Conservation (phyloP, 2,329 filamentous ascomycete genomes). For the Cladobotryum protrusum region DNA sequence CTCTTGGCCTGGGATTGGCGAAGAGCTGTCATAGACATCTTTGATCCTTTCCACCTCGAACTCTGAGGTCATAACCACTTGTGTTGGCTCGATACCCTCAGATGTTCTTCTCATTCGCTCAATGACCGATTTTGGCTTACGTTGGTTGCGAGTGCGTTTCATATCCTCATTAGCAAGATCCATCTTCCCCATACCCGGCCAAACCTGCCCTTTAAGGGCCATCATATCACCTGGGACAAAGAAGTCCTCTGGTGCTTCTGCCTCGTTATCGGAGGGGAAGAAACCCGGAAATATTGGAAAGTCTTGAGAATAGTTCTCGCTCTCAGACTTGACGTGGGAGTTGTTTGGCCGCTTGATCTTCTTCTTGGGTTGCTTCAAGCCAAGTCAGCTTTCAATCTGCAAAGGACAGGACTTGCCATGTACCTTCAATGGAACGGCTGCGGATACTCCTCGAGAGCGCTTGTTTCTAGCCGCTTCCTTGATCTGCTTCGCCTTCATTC, state of each 20-base stretch:
- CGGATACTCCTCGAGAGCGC: conserved; percentile 24
- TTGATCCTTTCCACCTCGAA: conserved; percentile 46
- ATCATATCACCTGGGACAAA: conserved; percentile 24
- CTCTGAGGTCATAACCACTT: conserved; percentile 55
- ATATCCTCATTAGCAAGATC: conserved; percentile 70
- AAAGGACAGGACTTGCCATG: background rate
- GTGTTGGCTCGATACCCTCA: conserved; percentile 54
- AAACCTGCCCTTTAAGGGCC: conserved; percentile 63
- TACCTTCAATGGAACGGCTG: conserved; percentile 19
- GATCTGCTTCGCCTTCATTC: conserved; percentile 69
- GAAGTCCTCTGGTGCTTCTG: conserved; percentile 23
- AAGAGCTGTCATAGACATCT: conserved; percentile 56
- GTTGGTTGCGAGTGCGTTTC: conserved; percentile 70
- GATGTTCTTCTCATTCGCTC: conserved; percentile 60
- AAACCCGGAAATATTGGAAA: conserved; percentile 24
- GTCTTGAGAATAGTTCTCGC: conserved; percentile 20
- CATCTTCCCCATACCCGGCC: conserved; percentile 76
- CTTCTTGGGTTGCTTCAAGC: conserved; percentile 9
- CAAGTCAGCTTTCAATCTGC: background rate
- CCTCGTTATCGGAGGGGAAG: conserved; percentile 23
- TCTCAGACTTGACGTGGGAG: conserved; percentile 23
- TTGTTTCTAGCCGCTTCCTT: conserved; percentile 54
- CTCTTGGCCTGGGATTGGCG: conserved; percentile 34
- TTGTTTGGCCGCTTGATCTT: conserved; percentile 23
- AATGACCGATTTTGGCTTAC: conserved; percentile 67